Evolutionary conservation across 2,329 filamentous ascomycete species (phyloP).

Genomic region (Cladosporium colombiae): DNA sequence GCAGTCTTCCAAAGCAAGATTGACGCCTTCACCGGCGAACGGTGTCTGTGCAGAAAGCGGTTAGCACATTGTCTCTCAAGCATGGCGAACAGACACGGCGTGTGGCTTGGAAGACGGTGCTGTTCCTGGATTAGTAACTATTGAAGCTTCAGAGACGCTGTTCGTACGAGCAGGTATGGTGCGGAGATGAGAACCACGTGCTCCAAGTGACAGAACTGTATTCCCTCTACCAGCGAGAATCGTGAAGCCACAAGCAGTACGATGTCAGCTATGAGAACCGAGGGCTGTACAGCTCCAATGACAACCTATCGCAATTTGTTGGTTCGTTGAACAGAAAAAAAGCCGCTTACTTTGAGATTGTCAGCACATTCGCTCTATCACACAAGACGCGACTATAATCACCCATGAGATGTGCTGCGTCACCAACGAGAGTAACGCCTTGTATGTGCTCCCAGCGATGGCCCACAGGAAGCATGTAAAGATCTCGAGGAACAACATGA

Average conservation of each 20-base stretch:
- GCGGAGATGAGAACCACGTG: background rate
- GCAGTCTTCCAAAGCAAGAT: constrained; percentile 41
- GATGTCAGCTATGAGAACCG: background rate
- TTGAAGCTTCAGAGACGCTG: background rate
- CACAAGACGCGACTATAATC: background rate
- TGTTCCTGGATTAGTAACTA: background rate
- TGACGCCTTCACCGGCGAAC: constrained; percentile 41
- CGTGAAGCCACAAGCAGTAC: background rate
- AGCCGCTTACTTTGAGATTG: constrained; percentile 31
- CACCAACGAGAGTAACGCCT: constrained; percentile 45
- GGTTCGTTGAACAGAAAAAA: background rate
- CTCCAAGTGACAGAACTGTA: background rate
- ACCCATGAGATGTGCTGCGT: constrained; percentile 44
- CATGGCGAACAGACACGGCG: background rate
- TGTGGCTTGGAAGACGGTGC: background rate
- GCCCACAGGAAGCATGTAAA: constrained; percentile 45
- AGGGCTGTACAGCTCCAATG: background rate
- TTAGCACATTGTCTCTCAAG: background rate
- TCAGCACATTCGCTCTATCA: constrained; percentile 23
- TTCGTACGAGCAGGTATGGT: too few relatives aligned
- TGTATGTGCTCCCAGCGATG: constrained; percentile 39
- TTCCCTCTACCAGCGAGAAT: background rate
- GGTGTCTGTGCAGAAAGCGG: background rate
- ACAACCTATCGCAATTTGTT: background rate
- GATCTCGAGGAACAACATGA: constrained; percentile 30